Conservation (phyloP, 805 yeast genomes). For the Saccharomycopsis sp. region DNA sequence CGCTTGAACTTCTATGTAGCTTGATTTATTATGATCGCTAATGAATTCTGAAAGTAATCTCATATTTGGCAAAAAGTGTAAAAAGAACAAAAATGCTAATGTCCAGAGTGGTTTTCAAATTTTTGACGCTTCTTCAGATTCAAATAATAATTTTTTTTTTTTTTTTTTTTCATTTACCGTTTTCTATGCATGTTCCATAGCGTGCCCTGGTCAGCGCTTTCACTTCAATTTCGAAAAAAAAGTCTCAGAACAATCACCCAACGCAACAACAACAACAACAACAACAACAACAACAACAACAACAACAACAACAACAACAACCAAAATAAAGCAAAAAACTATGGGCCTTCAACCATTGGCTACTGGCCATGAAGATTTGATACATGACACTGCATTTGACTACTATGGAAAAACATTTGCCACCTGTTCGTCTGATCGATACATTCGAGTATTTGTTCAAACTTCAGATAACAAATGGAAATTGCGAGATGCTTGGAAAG, state of each 20-base stretch:
- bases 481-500: slow-evolving; percentile 85
- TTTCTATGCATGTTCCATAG: neutral
- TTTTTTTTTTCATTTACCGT: slow-evolving; percentile 1
- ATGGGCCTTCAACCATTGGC: slow-evolving; percentile 56
- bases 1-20: slow-evolving; percentile 60
- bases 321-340: neutral
- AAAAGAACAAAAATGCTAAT: slow-evolving; percentile 6
- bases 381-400: slow-evolving; percentile 87
- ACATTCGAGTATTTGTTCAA: slow-evolving; percentile 79
- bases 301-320: neutral
- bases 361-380: slow-evolving; percentile 88
- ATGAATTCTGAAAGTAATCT: neutral
- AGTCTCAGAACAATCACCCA: neutral
- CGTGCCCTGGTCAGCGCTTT: neutral
- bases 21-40: slow-evolving; percentile 46
- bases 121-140: neutral
- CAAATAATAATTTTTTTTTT: neutral
- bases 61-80: neutral
- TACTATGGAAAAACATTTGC: slow-evolving; percentile 90
- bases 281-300: neutral
- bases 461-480: slow-evolving; percentile 48
- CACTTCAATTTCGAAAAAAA: too few relatives aligned
- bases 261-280: neutral
- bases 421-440: slow-evolving; percentile 93
- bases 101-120: neutral